Evolutionary conservation across 2,329 filamentous ascomycete species (phyloP).

Genomic region (Torrubiella hemipterigena): DNA sequence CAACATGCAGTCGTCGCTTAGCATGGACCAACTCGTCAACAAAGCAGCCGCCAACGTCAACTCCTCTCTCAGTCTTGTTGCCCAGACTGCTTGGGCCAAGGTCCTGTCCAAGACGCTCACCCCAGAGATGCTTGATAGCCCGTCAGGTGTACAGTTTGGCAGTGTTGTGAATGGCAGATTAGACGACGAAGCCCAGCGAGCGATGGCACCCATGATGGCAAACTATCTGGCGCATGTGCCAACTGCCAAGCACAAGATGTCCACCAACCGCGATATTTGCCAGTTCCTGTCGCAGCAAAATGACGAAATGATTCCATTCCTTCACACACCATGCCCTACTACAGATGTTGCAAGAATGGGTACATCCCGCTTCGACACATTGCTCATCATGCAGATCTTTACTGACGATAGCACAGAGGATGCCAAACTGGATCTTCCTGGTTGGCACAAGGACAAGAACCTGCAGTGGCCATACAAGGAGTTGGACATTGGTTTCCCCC

Average conservation of each 20-base stretch:
- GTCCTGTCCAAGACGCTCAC: slow-evolving; percentile 5
- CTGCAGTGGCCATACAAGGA: slow-evolving; percentile 5
- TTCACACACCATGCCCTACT: slow-evolving; percentile 8
- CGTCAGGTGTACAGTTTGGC: slow-evolving; percentile 7
- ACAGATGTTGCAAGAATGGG: slow-evolving; percentile 6
- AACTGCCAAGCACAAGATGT: neutral
- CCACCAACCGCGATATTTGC: slow-evolving; percentile 5
- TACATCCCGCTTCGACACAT: slow-evolving; percentile 6
- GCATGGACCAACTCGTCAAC: slow-evolving; percentile 4
- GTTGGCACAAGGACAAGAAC: slow-evolving; percentile 7
- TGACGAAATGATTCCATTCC: slow-evolving; percentile 5
- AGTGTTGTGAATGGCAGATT: slow-evolving; percentile 7
- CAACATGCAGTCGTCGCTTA: slow-evolving; percentile 3
- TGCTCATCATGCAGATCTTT: slow-evolving; percentile 6
- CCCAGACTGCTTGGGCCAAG: slow-evolving; percentile 7
- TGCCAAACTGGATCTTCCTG: slow-evolving; percentile 5
- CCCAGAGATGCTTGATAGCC: neutral
- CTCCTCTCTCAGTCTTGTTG: slow-evolving; percentile 4
- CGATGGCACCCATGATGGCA: slow-evolving; percentile 7
- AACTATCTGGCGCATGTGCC: slow-evolving; percentile 5
- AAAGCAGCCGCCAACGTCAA: slow-evolving; percentile 3
- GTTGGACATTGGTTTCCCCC: slow-evolving; percentile 6
- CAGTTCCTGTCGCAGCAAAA: slow-evolving; percentile 6
- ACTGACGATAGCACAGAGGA: neutral
- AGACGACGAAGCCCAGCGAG: slow-evolving; percentile 4